Conservation (phyloP, 2,329 filamentous ascomycete species). For the Gliomastix tumulicola region DNA sequence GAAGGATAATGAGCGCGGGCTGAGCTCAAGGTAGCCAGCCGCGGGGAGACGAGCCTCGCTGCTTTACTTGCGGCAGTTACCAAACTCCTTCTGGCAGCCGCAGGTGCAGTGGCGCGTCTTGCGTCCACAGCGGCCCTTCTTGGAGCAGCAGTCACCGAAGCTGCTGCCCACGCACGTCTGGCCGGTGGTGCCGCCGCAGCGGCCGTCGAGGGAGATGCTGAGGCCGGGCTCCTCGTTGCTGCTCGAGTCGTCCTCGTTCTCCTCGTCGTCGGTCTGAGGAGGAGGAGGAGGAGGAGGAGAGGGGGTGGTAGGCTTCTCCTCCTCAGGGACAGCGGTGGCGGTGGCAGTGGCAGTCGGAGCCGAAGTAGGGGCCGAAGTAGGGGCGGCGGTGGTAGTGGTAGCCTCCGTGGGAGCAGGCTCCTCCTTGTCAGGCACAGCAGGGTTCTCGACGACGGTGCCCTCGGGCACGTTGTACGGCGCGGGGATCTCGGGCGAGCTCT, state of each 20-base stretch:
- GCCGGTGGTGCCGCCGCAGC: conserved; percentile 28
- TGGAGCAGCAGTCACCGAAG: conserved; percentile 36
- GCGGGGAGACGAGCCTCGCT: too few species aligned
- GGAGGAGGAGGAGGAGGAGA: neutral
- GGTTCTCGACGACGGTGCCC: conserved; percentile 8
- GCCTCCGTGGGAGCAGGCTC: conserved; percentile 4
- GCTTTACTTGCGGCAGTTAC: conserved; percentile 18
- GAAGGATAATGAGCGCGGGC: too few species aligned
- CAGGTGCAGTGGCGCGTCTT: conserved; percentile 25
- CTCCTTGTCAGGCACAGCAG: conserved; percentile 7
- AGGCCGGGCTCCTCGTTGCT: conserved; percentile 6
- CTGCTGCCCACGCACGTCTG: conserved; percentile 32
- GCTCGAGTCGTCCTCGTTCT: too few species aligned
- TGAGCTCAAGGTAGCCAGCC: too few species aligned
- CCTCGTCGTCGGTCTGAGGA: neutral
- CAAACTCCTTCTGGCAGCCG: conserved; percentile 27
- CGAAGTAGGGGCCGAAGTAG: conserved; percentile 2
- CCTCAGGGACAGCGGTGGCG: neutral
- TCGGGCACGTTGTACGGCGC: conserved; percentile 16
- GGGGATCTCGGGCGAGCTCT: conserved; percentile 22
- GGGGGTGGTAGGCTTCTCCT: too few species aligned
- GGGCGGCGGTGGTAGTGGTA: neutral
- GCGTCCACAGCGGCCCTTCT: conserved; percentile 27
- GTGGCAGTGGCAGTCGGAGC: conserved; percentile 1
- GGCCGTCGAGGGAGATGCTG: conserved; percentile 28